Base-by-base conservation (phyloP, 768 basidiomycete species). In the Suillus cothurnatus region DNA sequence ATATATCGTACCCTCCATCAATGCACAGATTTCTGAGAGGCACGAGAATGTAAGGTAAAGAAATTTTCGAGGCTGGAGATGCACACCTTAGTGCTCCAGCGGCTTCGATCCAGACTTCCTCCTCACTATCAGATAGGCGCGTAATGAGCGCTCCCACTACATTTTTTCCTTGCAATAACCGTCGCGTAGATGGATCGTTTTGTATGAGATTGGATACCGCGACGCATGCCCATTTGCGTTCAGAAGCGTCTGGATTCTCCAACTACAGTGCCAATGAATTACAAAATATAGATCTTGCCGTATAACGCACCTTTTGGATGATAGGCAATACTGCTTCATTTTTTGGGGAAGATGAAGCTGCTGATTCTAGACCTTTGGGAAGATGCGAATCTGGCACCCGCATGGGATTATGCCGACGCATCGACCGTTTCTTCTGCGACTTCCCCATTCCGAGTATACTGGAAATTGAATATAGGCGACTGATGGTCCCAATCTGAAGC, bases 141-240 rank as follows among this genome's bases (percentile, higher is more conserved):
- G 87, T 88, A 71, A 97, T 95, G 70, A 97, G 78, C 36, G 86
- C 86, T 6, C 92, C 94, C 41, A 98, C 93, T 41, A 97, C 84
- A 74, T 95, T 94, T 79, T 93, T 94, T 34, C 93, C 92, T 72
- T 97, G 95, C 23, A 98, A 83, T 70, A 98, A 79, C 67, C 96
- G 80, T 66, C 96, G 82, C 17, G 96, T 97, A 8, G 94, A 93
- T 23, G 95, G 91, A 76, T 98, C 96, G 69, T 97, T 97, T 75
- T 95, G 92, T 67, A 97, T 97, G 58, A 98, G 81, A 76, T 94
- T 97, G 14, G 93, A 95, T n/a, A 97, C 91, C 1, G 95, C 95
- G 28, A 95, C 94, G 74, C 95, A 97, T 4, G 95, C 94, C 95
- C 94, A 97, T 74, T 94, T 93, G 61, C 96, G 87, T 69, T 98